Conservation (phyloP, 306 rosid species). For the Vigna mungo region DNA sequence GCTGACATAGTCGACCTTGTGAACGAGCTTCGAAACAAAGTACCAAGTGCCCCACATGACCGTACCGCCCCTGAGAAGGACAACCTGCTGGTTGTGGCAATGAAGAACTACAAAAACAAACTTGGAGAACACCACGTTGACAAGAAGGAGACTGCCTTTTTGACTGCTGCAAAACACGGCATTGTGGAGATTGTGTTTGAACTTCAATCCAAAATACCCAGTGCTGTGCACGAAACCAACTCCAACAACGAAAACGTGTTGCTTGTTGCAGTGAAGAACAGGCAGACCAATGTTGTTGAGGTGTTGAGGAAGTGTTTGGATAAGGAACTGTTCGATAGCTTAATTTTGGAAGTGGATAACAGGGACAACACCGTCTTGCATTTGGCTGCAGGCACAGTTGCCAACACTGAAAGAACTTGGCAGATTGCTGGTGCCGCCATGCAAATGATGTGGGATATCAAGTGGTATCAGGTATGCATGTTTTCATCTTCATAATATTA, state of each 20-base stretch:
- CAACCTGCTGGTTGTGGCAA: constrained; percentile 30
- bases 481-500: neutral
- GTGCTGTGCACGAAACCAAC: constrained; percentile 34
- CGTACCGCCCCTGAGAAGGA: neutral
- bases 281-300: constrained; percentile 29
- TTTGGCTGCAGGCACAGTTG: constrained; percentile 29
- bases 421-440: constrained; percentile 46
- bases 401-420: constrained; percentile 27
- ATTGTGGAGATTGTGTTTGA: constrained; percentile 13
- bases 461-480: constrained; percentile 55
- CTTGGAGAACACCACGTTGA: neutral
- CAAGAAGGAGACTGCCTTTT: constrained; percentile 9
- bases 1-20: constrained; percentile 39
- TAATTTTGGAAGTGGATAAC: constrained; percentile 10
- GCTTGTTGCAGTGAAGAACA: constrained; percentile 37
- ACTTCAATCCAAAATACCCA: neutral
- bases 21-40: neutral
- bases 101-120: constrained; percentile 19
- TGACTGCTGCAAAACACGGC: constrained; percentile 42
- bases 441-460: constrained; percentile 57
- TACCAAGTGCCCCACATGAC: constrained; percentile 30
- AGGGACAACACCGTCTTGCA: constrained; percentile 45
- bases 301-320: neutral
- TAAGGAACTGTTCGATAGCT: neutral
- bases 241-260: constrained; percentile 39